Evolutionary conservation across 2,329 filamentous ascomycete genomes (phyloP), one percentile per base, ranked within the genome.

Genomic region (Scytalidium sp.): DNA sequence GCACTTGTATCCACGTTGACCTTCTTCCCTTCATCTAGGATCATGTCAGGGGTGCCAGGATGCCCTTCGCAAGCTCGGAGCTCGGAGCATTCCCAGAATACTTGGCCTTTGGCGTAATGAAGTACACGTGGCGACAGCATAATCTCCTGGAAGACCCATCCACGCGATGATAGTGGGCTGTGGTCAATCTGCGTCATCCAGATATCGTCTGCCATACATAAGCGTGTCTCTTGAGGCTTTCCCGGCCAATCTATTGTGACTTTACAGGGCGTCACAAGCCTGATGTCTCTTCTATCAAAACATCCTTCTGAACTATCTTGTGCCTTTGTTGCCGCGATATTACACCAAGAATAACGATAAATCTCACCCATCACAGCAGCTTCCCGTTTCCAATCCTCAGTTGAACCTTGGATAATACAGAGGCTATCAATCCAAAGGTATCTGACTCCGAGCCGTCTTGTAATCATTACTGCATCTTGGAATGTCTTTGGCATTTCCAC

Each of bases 401-500:
- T 46, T 11, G 60, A 59, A 40, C 63, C 60, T 43, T 68, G 64
- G 25, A 63, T 53, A 19, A 68, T 64, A 43, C 66, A 68, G 1
- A 67, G 50, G 11, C 58, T 53, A 52, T 67, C 64, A 21, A 67
- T 62, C 65, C 64, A 67, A 17, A 67, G 50, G 48, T 65, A 67
- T 1, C 53, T 40, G 10, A 66, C 29, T 0, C 52, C 56, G 36
- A 67, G 55, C 25, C 50, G 46, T 11, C 59, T 51, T 2, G 60
- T 57, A 11, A 66, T 51, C 7, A 43, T 19, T 40, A 67, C 58
- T 8, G 63, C 60, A 10, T 67, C 61, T 11, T 49, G 58, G 36
- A 64, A 62, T 9, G 52, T 55, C 41, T 52, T 57, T 3, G 60
- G 57, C n/a, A 65, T 45, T 3, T 20, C 46, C 3, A 45, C 53